Evolutionary conservation across 192 early-diverging fungal species (phyloP).

Genomic region (Coemansia sp.): DNA sequence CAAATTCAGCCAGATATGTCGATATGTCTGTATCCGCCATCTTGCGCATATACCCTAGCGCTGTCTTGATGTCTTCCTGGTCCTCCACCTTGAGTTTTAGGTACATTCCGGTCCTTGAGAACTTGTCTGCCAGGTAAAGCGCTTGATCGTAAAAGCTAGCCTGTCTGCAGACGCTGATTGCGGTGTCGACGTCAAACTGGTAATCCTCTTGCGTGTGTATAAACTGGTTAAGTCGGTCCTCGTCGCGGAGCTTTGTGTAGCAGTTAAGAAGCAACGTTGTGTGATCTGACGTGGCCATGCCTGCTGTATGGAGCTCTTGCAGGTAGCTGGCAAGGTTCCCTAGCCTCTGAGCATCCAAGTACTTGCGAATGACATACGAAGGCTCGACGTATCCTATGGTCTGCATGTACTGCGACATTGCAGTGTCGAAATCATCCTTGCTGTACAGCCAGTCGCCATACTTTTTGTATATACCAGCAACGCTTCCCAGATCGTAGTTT

Average conservation of each 20-base stretch:
- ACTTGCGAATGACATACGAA: slow-evolving; percentile 96
- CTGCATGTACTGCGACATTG: slow-evolving; percentile 89
- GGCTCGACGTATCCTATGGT: slow-evolving; percentile 94
- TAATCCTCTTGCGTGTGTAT: slow-evolving; percentile 78
- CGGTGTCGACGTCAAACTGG: slow-evolving; percentile 93
- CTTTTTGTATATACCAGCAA: slow-evolving; percentile 91
- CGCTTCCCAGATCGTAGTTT: slow-evolving; percentile 78
- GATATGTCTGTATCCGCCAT: slow-evolving; percentile 32
- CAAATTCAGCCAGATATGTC: slow-evolving; percentile 49
- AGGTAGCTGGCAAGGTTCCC: slow-evolving; percentile 88
- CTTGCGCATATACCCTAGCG: slow-evolving; percentile 76
- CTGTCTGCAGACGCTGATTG: slow-evolving; percentile 89
- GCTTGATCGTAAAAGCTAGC: slow-evolving; percentile 91
- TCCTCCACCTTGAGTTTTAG: slow-evolving; percentile 91
- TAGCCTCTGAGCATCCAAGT: slow-evolving; percentile 91
- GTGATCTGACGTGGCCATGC: slow-evolving; percentile 91
- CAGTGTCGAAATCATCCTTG: slow-evolving; percentile 85
- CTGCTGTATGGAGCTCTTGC: slow-evolving; percentile 84
- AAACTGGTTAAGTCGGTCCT: slow-evolving; percentile 83
- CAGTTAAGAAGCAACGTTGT: slow-evolving; percentile 96
- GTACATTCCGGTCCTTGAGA: slow-evolving; percentile 81
- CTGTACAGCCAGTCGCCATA: slow-evolving; percentile 94
- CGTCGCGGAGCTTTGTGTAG: slow-evolving; percentile 94
- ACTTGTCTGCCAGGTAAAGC: slow-evolving; percentile 86
- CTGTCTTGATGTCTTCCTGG: slow-evolving; percentile 73